Evolutionary conservation across 768 basidiomycete genomes (phyloP), one percentile per base, ranked within the genome.

Genomic region (Xerocomus brunneocitrinus): DNA sequence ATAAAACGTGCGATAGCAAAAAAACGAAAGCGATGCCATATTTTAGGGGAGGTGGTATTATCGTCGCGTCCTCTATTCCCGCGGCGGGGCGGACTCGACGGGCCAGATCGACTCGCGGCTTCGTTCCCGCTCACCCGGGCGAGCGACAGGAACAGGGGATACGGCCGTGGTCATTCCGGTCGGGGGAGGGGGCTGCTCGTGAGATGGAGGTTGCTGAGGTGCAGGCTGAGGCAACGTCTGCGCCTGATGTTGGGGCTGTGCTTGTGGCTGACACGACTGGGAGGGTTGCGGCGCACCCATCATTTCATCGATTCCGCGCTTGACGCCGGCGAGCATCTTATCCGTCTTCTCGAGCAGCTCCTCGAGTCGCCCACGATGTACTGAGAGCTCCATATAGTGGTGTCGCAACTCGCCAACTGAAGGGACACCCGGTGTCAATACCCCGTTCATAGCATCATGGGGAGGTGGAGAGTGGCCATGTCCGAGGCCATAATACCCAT

Each of bases 311-410:
- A 92, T 73, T 24, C 83, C 86, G 59, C 83, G 78, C 74, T 83
- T 83, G 65, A 92, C 73, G 24, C 83, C 82, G 35, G 72, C 76
- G 77, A 92, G 82, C 72, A 92, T 68, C 66, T 78, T 71, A 50
- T 91, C 86, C 61, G 89, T 92, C 71, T 76, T 80, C 58, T 84
- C 79, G 54, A 90, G 68, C 81, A 92, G 76, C 65, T 88, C 88
- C 69, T 89, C 80, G 72, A 87, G 73, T 65, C 77, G 73, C 62
- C 72, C 73, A 68, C 82, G 81, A 64, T 87, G 78, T 61, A 84
- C 81, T 4, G 73, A 70, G 50, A 93, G 74, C 61, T 84, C 79
- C 19, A 70, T 60, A 61, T 88, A 90, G 66, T 91, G 90, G 51
- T 81, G 73, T 68, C 86, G 86, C 57, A 92, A 71, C 58, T 92